These are phyloP conservation scores for Podospora appendiculata DNA, from an alignment of 495 filamentous ascomycete species.

Conservation along the genomic window DNA sequence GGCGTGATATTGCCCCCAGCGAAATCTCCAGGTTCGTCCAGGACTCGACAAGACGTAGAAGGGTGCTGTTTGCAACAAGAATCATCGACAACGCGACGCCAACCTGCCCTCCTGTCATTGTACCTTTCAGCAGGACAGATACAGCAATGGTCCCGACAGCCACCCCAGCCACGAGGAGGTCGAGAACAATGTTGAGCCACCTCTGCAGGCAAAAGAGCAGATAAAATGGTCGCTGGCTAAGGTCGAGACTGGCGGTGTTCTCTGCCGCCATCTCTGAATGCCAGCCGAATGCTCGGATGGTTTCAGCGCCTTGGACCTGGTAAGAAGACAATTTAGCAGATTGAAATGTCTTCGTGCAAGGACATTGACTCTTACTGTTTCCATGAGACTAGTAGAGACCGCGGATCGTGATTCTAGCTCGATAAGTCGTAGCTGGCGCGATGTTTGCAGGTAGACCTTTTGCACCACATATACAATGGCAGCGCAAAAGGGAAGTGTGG, in stretches of 20 bases:
- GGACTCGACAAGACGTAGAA: conserved; percentile 22
- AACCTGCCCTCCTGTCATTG: conserved; percentile 21
- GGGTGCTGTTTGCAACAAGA: conserved; percentile 22
- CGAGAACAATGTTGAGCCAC: conserved; percentile 37
- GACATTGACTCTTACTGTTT: conserved; percentile 21
- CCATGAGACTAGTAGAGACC: conserved; percentile 51
- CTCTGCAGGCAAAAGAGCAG: conserved; percentile 35
- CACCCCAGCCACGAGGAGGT: conserved; percentile 31
- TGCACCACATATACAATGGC: conserved; percentile 45
- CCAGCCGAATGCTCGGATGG: conserved; percentile 44
- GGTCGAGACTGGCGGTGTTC: conserved; percentile 19
- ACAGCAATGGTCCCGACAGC: conserved; percentile 36
- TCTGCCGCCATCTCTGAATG: conserved; percentile 9
- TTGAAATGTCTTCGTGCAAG: not conserved
- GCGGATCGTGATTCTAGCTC: conserved; percentile 57
- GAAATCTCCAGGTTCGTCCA: conserved; percentile 46
- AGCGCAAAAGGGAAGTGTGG: conserved; percentile 25
- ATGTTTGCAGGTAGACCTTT: conserved; percentile 56
- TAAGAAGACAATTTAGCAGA: not conserved
- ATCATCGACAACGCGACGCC: conserved; percentile 23
- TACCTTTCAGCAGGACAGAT: conserved; percentile 19
- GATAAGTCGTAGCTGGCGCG: conserved; percentile 54
- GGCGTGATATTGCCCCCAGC: conserved; percentile 41
- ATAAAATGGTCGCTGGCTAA: conserved; percentile 34
- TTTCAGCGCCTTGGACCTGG: conserved; percentile 27